Conservation (phyloP, 768 basidiomycete species). For the Mycena vulgaris region DNA sequence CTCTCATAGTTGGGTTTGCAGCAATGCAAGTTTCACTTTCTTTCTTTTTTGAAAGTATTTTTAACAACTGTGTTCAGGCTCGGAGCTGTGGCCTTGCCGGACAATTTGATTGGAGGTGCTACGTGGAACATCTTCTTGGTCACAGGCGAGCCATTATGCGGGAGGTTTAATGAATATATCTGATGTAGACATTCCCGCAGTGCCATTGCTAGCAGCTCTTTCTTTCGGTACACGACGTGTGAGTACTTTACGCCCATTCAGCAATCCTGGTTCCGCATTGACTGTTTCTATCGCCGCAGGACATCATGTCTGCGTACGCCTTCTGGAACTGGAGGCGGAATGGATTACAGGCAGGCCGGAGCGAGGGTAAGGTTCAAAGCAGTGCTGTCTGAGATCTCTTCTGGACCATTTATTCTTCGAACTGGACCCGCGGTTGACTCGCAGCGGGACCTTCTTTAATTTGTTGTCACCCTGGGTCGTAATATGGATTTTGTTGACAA, state of each 20-base stretch:
- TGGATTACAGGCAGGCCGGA: background rate
- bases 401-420: background rate
- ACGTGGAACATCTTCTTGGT: conserved; percentile 22
- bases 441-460: too few relatives aligned
- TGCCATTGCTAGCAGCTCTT: conserved; percentile 14
- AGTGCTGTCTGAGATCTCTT: background rate
- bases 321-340: conserved; percentile 20
- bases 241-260: background rate
- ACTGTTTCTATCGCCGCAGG: background rate
- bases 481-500: too few relatives aligned
- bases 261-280: background rate
- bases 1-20: conserved; percentile 14
- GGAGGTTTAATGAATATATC: background rate
- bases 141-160: background rate
- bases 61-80: conserved; percentile 6
- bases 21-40: conserved; percentile 18
- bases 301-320: conserved; percentile 23
- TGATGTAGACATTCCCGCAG: background rate
- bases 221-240: conserved; percentile 28
- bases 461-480: background rate
- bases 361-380: background rate
- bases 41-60: background rate
- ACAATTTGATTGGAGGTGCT: conserved; percentile 10
- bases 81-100: conserved; percentile 17
- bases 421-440: background rate